Base-by-base conservation (phyloP, 768 basidiomycete genomes). In the Lenzites betulinus region DNA sequence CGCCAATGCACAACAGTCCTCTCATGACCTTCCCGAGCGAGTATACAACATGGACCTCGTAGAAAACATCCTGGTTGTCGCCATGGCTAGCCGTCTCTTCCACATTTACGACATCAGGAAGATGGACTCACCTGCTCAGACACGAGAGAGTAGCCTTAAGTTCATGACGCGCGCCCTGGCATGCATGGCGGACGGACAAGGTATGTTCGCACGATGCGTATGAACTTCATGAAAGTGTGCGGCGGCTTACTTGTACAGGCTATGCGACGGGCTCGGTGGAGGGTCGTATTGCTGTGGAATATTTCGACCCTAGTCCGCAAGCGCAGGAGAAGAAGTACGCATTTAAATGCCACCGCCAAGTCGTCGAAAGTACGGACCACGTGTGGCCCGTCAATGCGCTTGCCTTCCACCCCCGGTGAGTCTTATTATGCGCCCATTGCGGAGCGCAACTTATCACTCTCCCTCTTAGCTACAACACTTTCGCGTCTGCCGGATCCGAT, bases 371-470 rank as follows among this genome's bases (percentile, higher is more conserved):
- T 38, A 89, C 90, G 15, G 97, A 99, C 73, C 92, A 95, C 65
- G 95, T 98, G 22, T 98, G 93, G 86, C 95, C 96, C 0, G 95
- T 98, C 62, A 97, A 98, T 68, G 84, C 93, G 0, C 83, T 99
- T 28, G 93, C 95, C 0, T 98, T 98, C 79, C 95, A 98, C 69
- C 95, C 96, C 0, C 77, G 82, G 83, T 95, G 70, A 50, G 85
- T 76, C 23, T 18, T 5, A 54, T 33, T 35, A 16, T 47, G 12
- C 28, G 28, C 59, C 42, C 2, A 7, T 38, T 55, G 39, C 18
- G 16, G 5, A 54, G 20, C 33, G 49, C 11, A 2, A 39, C 20
- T 51, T 18, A 38, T 20, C 13, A 4, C 23, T 11, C 9, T 18
- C 26, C 2, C n/a, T 20, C 20, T 43, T 13, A 93, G 92, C 5